Conservation (phyloP, 371 early-diverging fungal species). For the Circinella umbellata region DNA sequence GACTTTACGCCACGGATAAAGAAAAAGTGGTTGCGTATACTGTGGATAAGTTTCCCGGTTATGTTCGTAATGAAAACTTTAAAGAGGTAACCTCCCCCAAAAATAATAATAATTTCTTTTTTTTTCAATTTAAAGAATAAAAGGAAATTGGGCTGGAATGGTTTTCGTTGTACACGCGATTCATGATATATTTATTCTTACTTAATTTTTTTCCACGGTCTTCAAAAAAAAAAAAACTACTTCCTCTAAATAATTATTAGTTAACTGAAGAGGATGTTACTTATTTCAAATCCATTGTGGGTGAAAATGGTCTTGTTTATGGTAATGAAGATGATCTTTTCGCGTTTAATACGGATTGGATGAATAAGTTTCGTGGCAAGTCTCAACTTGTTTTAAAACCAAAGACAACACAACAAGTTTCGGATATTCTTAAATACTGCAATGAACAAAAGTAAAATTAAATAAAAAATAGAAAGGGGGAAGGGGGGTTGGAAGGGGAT, state of each 20-base stretch:
- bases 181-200: too few species aligned
- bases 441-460: slow-evolving; percentile 64
- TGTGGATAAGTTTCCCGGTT: slow-evolving; percentile 57
- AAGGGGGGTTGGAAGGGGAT: neutral
- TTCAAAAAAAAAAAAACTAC: too few species aligned
- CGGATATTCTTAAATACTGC: slow-evolving; percentile 87
- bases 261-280: slow-evolving; percentile 53
- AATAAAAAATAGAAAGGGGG: neutral
- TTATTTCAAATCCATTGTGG: slow-evolving; percentile 64
- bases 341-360: slow-evolving; percentile 88
- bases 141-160: too few species aligned
- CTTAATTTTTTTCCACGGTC: too few species aligned
- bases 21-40: slow-evolving; percentile 37
- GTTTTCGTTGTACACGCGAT: too few species aligned
- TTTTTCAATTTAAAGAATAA: too few species aligned
- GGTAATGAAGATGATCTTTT: slow-evolving; percentile 62
- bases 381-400: slow-evolving; percentile 88
- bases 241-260: neutral
- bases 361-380: slow-evolving; percentile 88
- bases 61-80: slow-evolving; percentile 57
- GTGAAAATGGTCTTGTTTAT: slow-evolving; percentile 51
- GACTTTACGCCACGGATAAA: slow-evolving; percentile 25
- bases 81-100: slow-evolving; percentile 48
- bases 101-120: too few species aligned
- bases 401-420: slow-evolving; percentile 84